phyloP scores from a whole-genome alignment of 441 rosid genomes.

The Bruguiera hainesii region DNA sequence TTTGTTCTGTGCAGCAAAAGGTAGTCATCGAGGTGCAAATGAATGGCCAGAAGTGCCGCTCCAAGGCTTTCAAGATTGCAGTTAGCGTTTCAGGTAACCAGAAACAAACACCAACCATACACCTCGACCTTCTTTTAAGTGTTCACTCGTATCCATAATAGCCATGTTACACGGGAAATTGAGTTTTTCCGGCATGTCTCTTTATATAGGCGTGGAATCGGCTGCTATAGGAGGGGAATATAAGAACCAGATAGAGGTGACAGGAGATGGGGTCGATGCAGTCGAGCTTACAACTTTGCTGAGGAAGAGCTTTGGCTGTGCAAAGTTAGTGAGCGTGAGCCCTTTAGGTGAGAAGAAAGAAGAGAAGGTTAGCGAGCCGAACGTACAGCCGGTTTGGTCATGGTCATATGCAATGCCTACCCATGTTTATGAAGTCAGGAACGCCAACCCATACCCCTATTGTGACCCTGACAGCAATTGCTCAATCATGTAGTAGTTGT shows the following conservation, averaged over 20 bases:
- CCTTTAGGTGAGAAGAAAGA: slow-evolving; percentile 6
- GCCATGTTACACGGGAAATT: neutral
- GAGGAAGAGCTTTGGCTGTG: slow-evolving; percentile 37
- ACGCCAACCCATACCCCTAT: slow-evolving; percentile 4
- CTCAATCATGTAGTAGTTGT: slow-evolving; percentile 28
- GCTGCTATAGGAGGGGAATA: slow-evolving; percentile 39
- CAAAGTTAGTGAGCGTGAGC: slow-evolving; percentile 27
- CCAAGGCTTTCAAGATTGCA: slow-evolving; percentile 34
- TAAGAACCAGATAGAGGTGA: slow-evolving; percentile 51
- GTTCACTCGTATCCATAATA: neutral
- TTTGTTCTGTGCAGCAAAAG: slow-evolving; percentile 32
- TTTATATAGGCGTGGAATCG: slow-evolving; percentile 40
- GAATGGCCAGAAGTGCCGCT: slow-evolving; percentile 18
- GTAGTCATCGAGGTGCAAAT: slow-evolving; percentile 30
- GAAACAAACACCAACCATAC: neutral
- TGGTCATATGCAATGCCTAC: slow-evolving; percentile 20
- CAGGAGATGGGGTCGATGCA: slow-evolving; percentile 42
- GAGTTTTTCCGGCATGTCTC: neutral
- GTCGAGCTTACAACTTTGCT: slow-evolving; percentile 31
- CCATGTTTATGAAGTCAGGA: slow-evolving; percentile 7
- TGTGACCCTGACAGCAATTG: slow-evolving; percentile 20
- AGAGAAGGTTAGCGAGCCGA: neutral
- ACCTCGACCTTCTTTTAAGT: neutral
- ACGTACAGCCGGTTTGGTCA: neutral
- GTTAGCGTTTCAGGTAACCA: slow-evolving; percentile 27